Evolutionary conservation across 495 filamentous ascomycete genomes (phyloP).

Genomic region (Penicillium argentinense): DNA sequence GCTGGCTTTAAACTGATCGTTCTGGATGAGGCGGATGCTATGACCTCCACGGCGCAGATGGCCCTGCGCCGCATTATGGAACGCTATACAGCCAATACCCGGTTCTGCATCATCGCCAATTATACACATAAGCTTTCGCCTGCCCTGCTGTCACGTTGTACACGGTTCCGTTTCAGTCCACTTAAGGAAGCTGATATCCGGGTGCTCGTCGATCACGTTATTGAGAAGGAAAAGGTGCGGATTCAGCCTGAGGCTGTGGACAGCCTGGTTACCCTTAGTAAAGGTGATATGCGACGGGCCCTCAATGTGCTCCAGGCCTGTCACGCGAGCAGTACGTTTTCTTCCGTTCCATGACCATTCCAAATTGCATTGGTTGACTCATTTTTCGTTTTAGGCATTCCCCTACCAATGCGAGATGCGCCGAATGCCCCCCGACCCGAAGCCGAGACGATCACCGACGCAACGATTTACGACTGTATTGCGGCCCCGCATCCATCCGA

Average conservation of each 20-base stretch:
- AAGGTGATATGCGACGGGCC: constrained; percentile 94
- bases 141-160: constrained; percentile 89
- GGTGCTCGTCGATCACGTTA: constrained; percentile 80
- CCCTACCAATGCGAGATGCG: constrained; percentile 63
- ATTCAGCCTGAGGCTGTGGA: constrained; percentile 77
- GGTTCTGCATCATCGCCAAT: constrained; percentile 98
- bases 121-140: constrained; percentile 99
- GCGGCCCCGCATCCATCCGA: constrained; percentile 91
- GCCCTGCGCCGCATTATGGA: constrained; percentile 97
- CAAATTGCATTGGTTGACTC: constrained; percentile 1
- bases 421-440: constrained; percentile 56
- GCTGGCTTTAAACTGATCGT: constrained; percentile 93
- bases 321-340: constrained; percentile 76
- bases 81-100: constrained; percentile 96
- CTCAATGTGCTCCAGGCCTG: constrained; percentile 96
- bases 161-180: constrained; percentile 92
- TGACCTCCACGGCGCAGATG: constrained; percentile 98
- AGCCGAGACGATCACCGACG: constrained; percentile 80
- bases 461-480: constrained; percentile 96
- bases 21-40: constrained; percentile 96
- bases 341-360: neutral
- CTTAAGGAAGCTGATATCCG: constrained; percentile 85
- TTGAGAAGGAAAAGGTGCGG: constrained; percentile 81
- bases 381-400: constrained; percentile 53
- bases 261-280: constrained; percentile 80